Conservation (phyloP, 208 protist species). For the Acanthamoeba healyi region DNA sequence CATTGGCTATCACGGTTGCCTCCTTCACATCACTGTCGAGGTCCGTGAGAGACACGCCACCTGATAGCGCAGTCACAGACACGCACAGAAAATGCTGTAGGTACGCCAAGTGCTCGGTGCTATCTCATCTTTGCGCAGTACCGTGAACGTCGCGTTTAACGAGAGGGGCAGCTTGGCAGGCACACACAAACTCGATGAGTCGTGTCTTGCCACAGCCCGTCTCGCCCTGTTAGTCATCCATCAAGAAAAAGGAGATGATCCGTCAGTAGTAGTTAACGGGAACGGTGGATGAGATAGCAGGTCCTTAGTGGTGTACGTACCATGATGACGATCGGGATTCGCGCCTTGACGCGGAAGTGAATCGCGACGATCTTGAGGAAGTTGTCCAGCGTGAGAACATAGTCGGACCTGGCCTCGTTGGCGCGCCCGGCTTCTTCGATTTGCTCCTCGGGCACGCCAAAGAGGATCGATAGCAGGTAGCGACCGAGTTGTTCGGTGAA, state of each 20-base stretch:
- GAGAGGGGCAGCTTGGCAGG: background rate
- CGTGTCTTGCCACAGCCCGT: conserved; percentile 72
- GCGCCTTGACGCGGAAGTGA: conserved; percentile 58
- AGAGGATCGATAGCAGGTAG: conserved; percentile 48
- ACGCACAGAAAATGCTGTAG: background rate
- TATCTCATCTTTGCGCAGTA: no score
- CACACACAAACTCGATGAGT: conserved; percentile 75
- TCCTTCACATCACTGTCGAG: background rate
- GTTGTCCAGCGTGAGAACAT: conserved; percentile 75
- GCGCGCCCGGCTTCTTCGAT: background rate
- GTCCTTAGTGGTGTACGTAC: background rate
- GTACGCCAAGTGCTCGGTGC: no score
- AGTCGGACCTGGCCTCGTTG: conserved; percentile 7
- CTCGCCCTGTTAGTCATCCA: no score
- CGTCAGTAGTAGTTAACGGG: no score
- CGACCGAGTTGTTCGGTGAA: conserved; percentile 41
- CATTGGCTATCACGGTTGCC: background rate
- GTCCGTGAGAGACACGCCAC: conserved; percentile 30
- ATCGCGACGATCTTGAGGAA: conserved; percentile 72
- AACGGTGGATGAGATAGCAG: no score
- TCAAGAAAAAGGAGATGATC: no score
- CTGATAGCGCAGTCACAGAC: background rate
- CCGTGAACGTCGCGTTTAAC: conserved; percentile 64
- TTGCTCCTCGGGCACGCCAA: background rate
- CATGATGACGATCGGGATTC: conserved; percentile 72